These are phyloP conservation scores for Prototheca wickerhamii DNA, from an alignment of 163 green algal genomes.

Conservation along the genomic window DNA sequence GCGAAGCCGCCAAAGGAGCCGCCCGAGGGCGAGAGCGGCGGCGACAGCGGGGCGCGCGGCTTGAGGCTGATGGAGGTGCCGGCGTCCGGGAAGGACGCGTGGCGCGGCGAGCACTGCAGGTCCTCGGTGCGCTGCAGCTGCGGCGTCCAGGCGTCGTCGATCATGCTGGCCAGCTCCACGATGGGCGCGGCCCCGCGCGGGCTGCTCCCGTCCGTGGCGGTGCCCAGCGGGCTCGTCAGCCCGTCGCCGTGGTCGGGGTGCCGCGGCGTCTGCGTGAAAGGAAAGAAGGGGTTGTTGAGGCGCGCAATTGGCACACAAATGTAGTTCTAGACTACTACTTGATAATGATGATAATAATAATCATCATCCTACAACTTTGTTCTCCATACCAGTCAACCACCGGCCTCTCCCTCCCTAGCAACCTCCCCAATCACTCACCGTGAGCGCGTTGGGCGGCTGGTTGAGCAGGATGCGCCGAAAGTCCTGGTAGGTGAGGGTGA, in stretches of 20 bases:
- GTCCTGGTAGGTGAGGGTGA: slow-evolving; percentile 5
- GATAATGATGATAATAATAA: too few relatives aligned
- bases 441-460: slow-evolving; percentile 1
- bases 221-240: not conserved
- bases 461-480: slow-evolving; percentile 7
- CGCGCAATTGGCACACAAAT: too few relatives aligned
- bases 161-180: not conserved
- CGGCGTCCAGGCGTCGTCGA: not conserved
- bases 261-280: too few relatives aligned
- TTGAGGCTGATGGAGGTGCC: not conserved
- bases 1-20: too few relatives aligned
- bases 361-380: not conserved
- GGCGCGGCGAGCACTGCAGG: not conserved
- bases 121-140: not conserved
- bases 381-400: too few relatives aligned
- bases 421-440: too few relatives aligned
- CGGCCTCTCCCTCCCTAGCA: too few relatives aligned
- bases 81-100: not conserved
- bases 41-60: too few relatives aligned
- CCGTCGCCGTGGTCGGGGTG: not conserved
- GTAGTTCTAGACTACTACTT: too few relatives aligned
- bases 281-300: too few relatives aligned
- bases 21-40: too few relatives aligned
- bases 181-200: not conserved
- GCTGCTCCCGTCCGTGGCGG: not conserved